Percentiles rank a stretch among this genome's conserved stretches.
These are phyloP conservation scores for Fusarium miscanthi DNA, from an alignment of 2,329 filamentous ascomycete genomes.

Conservation along the genomic window DNA sequence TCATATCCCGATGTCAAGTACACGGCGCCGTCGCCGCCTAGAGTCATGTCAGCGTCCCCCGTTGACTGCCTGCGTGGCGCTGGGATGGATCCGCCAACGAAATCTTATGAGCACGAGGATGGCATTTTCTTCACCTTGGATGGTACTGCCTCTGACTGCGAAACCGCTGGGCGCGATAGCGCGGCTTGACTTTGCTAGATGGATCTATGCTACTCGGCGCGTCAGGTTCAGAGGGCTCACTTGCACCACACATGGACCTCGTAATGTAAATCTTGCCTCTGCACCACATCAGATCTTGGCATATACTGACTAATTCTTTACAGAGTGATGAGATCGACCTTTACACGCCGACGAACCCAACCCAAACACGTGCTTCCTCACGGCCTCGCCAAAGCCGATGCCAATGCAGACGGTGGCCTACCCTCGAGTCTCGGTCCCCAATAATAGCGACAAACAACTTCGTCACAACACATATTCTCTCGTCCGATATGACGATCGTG, in stretches of 20 bases:
- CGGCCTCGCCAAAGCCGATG: not conserved
- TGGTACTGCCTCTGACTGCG: no score
- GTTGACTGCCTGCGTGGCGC: not conserved
- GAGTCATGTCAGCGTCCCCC: not conserved
- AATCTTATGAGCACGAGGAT: no score
- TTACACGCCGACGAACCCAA: not conserved
- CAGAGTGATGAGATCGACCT: not conserved
- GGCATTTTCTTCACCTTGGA: rapidly evolving
- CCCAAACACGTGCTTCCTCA: not conserved
- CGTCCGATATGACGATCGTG: no score
- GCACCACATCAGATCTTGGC: no score
- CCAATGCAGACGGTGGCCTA: no score
- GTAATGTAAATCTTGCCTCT: not conserved
- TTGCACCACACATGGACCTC: rapidly evolving
- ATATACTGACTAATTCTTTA: not conserved
- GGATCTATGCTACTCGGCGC: not conserved
- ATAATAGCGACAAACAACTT: not conserved
- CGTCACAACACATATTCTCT: rapidly evolving
- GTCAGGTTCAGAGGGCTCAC: not conserved
- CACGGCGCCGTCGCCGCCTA: no score
- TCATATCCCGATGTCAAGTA: not conserved
- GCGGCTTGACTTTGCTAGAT: rapidly evolving
- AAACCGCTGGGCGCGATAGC: not conserved
- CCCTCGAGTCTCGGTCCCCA: not conserved
- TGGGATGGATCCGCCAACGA: rapidly evolving